Conservation (phyloP, 345 rosid genomes). For the Draba incana region DNA sequence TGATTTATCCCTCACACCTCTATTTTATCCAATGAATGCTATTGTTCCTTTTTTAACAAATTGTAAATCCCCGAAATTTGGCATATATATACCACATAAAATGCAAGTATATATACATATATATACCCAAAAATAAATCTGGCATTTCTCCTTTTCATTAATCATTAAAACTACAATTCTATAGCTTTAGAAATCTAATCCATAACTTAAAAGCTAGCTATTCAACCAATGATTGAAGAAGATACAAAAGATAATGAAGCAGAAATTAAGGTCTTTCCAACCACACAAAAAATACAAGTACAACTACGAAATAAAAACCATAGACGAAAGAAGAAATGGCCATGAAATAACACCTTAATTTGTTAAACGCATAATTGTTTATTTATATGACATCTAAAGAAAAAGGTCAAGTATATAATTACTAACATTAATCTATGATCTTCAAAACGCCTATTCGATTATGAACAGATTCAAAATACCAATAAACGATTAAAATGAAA, state of each 20-base stretch:
- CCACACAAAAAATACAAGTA: not conserved
- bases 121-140: too few relatives aligned
- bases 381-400: too few relatives aligned
- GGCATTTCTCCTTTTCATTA: too few relatives aligned
- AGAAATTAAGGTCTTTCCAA: not conserved
- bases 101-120: too few relatives aligned
- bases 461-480: too few relatives aligned
- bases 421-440: too few relatives aligned
- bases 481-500: too few relatives aligned
- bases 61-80: not conserved
- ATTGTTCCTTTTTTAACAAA: not conserved
- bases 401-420: too few relatives aligned
- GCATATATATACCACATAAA: not conserved
- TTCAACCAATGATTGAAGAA: not conserved
- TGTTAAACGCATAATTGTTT: not conserved
- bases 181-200: not conserved
- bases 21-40: constrained; percentile 26
- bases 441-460: too few relatives aligned
- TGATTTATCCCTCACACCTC: constrained; percentile 10
- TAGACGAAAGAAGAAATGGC: not conserved
- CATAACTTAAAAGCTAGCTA: constrained; percentile 1
- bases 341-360: not conserved
- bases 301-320: not conserved
- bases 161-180: too few relatives aligned
- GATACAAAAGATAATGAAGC: not conserved